Evolutionary conservation across 1,284 basidiomycete genomes (phyloP).

Genomic region (Microbotryum saponariae): DNA sequence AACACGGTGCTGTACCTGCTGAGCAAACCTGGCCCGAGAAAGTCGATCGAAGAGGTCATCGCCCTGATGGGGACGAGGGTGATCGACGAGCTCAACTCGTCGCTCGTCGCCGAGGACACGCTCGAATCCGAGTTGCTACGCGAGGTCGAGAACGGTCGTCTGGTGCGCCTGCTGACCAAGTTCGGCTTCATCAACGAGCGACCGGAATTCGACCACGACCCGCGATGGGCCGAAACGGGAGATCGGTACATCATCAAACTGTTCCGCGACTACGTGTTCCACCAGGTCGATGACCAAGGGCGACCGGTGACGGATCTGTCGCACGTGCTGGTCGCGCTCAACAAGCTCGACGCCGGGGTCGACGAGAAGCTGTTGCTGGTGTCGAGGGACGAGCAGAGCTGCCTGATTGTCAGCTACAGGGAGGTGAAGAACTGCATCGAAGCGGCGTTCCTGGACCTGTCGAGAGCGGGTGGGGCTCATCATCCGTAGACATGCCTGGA

Average conservation of each 20-base stretch:
- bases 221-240: conserved; percentile 95
- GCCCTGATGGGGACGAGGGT: conserved; percentile 69
- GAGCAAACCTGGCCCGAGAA: conserved; percentile 55
- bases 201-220: conserved; percentile 93
- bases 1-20: conserved; percentile 70
- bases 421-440: conserved; percentile 76
- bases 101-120: conserved; percentile 58
- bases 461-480: background rate
- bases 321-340: conserved; percentile 82
- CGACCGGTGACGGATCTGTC: conserved; percentile 82
- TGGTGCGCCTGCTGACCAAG: conserved; percentile 87
- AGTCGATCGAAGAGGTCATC: conserved; percentile 71
- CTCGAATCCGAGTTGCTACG: conserved; percentile 76
- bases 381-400: conserved; percentile 88
- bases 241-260: conserved; percentile 97
- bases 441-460: conserved; percentile 53
- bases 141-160: conserved; percentile 91
- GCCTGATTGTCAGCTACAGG: conserved; percentile 88
- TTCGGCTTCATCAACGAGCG: conserved; percentile 98
- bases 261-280: conserved; percentile 97
- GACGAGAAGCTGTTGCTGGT: conserved; percentile 94
- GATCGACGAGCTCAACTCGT: conserved; percentile 73
- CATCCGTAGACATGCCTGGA: too few species aligned
- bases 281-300: conserved; percentile 85
- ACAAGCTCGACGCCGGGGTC: conserved; percentile 88